phyloP scores from a whole-genome alignment of 2,329 filamentous ascomycete genomes.

The Plectosphaerella plurivora region DNA sequence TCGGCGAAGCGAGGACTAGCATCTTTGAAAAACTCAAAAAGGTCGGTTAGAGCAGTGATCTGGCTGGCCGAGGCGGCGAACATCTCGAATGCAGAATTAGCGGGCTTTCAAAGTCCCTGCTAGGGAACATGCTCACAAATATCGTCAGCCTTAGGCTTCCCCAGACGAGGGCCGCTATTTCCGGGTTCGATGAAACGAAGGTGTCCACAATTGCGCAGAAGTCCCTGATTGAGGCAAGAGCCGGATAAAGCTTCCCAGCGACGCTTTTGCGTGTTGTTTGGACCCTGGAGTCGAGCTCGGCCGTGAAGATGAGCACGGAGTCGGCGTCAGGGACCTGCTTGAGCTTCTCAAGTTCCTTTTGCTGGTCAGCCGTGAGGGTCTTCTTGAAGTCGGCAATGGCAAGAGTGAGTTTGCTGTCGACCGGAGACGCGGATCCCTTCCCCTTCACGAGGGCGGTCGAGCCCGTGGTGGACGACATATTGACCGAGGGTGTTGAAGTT shows the following conservation, averaged over 20 bases:
- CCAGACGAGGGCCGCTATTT: slow-evolving; percentile 36
- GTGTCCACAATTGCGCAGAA: slow-evolving; percentile 32
- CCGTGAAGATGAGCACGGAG: slow-evolving; percentile 27
- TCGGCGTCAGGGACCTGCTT: slow-evolving; percentile 18
- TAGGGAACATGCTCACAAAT: slow-evolving; percentile 16
- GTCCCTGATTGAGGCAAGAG: slow-evolving; percentile 29
- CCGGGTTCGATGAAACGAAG: slow-evolving; percentile 28
- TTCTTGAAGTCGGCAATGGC: neutral
- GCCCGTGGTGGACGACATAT: neutral
- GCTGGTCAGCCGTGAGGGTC: neutral
- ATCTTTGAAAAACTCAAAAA: slow-evolving; percentile 29
- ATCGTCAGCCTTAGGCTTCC: slow-evolving; percentile 36
- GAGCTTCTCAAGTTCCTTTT: slow-evolving; percentile 3
- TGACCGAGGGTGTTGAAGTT: too few relatives aligned
- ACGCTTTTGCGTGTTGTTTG: slow-evolving; percentile 15
- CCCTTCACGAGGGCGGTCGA: neutral
- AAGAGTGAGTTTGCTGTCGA: neutral
- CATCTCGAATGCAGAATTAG: slow-evolving; percentile 35
- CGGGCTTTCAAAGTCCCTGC: neutral
- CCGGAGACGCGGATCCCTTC: too few relatives aligned
- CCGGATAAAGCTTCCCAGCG: slow-evolving; percentile 22
- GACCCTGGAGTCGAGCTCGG: slow-evolving; percentile 22
- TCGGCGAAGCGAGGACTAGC: slow-evolving; percentile 31
- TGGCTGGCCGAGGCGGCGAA: too few relatives aligned
- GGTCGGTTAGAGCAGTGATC: slow-evolving; percentile 26